A percentile compares a stretch with the other conserved stretches of the same genome.
Conservation (phyloP, 305 asterid genomes). For the Fraxinus nigra region DNA sequence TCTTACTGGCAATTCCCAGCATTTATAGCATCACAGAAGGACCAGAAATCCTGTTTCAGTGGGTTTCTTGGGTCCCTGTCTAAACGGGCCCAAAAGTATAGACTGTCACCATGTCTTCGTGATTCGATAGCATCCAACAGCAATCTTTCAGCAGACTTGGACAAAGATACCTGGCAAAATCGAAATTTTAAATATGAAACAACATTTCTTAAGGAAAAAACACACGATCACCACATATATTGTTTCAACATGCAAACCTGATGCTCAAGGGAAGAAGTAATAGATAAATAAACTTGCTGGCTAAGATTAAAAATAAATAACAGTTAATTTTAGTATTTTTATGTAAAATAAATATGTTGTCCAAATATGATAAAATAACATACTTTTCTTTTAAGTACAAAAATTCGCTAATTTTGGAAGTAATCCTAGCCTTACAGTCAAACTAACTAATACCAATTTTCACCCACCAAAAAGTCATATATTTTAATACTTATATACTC, state of each 20-base stretch:
- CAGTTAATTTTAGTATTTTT: background rate
- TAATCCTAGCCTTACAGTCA: slow-evolving; percentile 2
- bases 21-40: slow-evolving; percentile 53
- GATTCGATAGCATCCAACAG: slow-evolving; percentile 40
- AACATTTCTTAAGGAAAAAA: slow-evolving; percentile 15
- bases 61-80: slow-evolving; percentile 49
- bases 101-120: slow-evolving; percentile 48
- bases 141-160: slow-evolving; percentile 42
- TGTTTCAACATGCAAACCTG: background rate
- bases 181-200: slow-evolving; percentile 14
- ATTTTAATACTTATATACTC: background rate
- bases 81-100: slow-evolving; percentile 55
- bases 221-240: background rate
- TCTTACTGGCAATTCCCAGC: slow-evolving; percentile 60
- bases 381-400: background rate
- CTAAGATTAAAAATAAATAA: background rate
- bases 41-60: slow-evolving; percentile 48
- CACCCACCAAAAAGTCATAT: background rate
- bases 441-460: background rate
- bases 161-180: slow-evolving; percentile 42
- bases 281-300: background rate
- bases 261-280: background rate
- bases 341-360: background rate
- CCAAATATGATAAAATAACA: background rate
- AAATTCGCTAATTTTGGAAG: background rate